Evolutionary conservation across 1,284 basidiomycete genomes (phyloP), one percentile per base, ranked within the genome.

Genomic region (Cutaneotrichosporon cutaneum): DNA sequence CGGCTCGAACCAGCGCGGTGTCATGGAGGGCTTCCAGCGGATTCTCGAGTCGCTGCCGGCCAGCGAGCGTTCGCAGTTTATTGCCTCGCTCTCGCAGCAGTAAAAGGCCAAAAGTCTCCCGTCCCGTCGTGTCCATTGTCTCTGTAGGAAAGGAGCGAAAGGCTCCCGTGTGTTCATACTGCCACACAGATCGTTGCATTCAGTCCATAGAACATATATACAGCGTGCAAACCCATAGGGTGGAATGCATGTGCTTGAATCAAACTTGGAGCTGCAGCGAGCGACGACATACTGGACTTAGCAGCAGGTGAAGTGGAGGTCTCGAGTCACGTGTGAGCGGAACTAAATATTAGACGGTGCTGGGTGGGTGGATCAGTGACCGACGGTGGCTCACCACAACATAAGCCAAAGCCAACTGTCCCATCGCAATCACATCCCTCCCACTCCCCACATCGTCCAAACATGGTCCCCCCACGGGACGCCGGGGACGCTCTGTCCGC

Each of bases 41-140:
- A 75, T 77, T 55, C 66, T 77, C 50, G 88, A 90, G 58, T 84
- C 84, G 32, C 83, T 94, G 57, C 83, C 86, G 1, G 84, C 87
- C 9, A 88, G 90, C 39, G 90, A 92, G 69, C 87, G 86, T 77
- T 77, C 83, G 18, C 78, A 83, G 0, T 74, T 93, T 56, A 82
- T 88, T 52, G 78, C 81, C 48, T 69, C 72, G 60, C 60, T 77
- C 55, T 33, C 56, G 59, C 57, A 61, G 59, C 47, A 61, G 52
- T 22, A 22, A 33, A 54, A 36, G 14, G 3, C 39, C 16, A 13
- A 24, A 54, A 54, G 52, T 26, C 13, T 24, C n/a, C 10, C 32
- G 22, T 5, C 22, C 18, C 30, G 33, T 35, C 13, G 52, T 54
- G 52, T 39, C 14, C 52, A 54, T 54, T 39, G 35, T 54, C 52